A percentile compares a stretch with the other conserved stretches of the same genome.
phyloP scores from a whole-genome alignment of 1,139 yeast genomes.

The Lodderomyces oxycetoniae region DNA sequence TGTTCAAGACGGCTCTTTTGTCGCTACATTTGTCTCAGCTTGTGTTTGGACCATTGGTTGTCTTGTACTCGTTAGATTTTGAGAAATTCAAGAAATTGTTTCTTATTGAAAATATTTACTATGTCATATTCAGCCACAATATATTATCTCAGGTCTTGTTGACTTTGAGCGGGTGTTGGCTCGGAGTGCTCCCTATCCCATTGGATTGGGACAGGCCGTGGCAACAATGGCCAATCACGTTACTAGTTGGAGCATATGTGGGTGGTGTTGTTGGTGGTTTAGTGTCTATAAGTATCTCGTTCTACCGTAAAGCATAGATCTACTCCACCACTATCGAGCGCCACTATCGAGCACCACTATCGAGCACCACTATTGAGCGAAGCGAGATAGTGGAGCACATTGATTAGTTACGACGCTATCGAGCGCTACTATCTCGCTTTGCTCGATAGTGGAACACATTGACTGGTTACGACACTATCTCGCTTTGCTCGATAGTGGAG shows the following conservation, averaged over 20 bases:
- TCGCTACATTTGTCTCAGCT: constrained; percentile 64
- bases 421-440: no score
- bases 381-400: no score
- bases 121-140: constrained; percentile 29
- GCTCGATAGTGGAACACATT: no score
- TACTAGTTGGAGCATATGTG: constrained; percentile 70
- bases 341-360: no score
- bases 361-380: no score
- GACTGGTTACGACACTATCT: no score
- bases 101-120: constrained; percentile 20
- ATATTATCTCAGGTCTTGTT: constrained; percentile 42
- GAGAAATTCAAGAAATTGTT: constrained; percentile 24
- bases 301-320: no score
- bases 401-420: no score
- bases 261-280: constrained; percentile 62
- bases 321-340: no score
- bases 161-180: constrained; percentile 75
- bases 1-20: constrained; percentile 57
- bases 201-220: constrained; percentile 97
- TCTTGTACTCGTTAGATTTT: constrained; percentile 55
- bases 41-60: constrained; percentile 59
- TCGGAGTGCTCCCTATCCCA: constrained; percentile 91
- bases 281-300: no score
- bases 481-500: no score
- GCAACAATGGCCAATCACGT: constrained; percentile 97